phyloP scores from a whole-genome alignment of 768 basidiomycete genomes.

The Serendipita sp. region DNA sequence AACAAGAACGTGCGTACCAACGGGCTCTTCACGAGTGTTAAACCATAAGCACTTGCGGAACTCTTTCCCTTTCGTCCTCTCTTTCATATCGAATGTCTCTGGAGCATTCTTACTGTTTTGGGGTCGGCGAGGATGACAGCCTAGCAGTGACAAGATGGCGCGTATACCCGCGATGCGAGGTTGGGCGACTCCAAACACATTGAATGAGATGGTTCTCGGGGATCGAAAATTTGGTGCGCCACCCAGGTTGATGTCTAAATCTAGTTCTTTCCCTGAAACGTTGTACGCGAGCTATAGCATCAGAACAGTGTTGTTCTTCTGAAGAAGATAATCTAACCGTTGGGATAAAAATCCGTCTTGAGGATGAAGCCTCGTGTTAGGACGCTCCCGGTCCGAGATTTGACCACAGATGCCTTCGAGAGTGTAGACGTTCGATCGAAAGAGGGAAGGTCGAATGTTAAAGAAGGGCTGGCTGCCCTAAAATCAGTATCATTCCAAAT shows the following conservation, averaged over 20 bases:
- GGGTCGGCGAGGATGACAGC: constrained; percentile 45
- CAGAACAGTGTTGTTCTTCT: neutral
- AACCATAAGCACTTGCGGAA: constrained; percentile 81
- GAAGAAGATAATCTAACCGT: constrained; percentile 27
- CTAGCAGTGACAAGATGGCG: constrained; percentile 73
- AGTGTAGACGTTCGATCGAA: constrained; percentile 1
- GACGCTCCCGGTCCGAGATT: constrained; percentile 68
- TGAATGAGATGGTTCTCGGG: constrained; percentile 58
- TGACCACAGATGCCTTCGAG: constrained; percentile 35
- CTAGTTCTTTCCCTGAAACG: constrained; percentile 58
- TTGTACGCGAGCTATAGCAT: neutral
- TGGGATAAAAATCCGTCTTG: constrained; percentile 83
- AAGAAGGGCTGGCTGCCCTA: neutral
- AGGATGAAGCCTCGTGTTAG: constrained; percentile 79
- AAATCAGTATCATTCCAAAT: neutral
- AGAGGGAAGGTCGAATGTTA: neutral
- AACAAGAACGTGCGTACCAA: constrained; percentile 35
- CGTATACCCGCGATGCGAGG: constrained; percentile 83
- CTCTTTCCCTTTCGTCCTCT: neutral
- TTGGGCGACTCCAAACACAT: constrained; percentile 91
- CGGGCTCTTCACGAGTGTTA: constrained; percentile 90
- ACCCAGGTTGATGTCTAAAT: constrained; percentile 79
- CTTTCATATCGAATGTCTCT: neutral
- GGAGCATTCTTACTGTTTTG: neutral
- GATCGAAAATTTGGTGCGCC: constrained; percentile 94